Base-by-base conservation (phyloP, 2,329 filamentous ascomycete species). In the Amauroascus niger region DNA sequence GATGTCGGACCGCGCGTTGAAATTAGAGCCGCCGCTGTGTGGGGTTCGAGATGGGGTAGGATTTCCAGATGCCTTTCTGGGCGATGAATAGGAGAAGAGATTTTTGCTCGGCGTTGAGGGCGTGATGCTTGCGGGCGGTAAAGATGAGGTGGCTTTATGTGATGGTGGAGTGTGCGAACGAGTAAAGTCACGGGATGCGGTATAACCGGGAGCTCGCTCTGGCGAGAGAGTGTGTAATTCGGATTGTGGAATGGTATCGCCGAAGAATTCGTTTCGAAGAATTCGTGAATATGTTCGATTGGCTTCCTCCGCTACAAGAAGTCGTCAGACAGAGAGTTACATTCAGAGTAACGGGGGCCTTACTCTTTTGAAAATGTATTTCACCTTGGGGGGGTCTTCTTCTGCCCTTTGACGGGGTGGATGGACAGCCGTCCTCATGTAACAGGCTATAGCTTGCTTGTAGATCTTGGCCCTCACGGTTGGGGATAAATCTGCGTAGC, bases 61-160 rank as follows among this genome's bases (percentile, higher is more conserved):
- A 62, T 95, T 88, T n/a, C 86, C 86, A 18, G 82, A 84, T 48
- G 84, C 79, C 63, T 88, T 81, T 26, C 74, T 73, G 30, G 87
- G 86, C 2, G 87, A 90, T 70, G 88, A 83, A 68, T 95, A 96
- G 24, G 86, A 88, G 67, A 98, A 97, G 37, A 98, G 80, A 61
- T 98, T 98, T 73, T 96, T 97, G 70, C 95, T 89, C 8, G 93
- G 93, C 3, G 93, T 98, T 1, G 91, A 95, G 0, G 93, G 93
- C 0, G 91, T 95, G 55, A 93, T 77, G 54, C 82, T 76, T 26
- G 79, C 84, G 1, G 85, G 80, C 9, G 87, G 83, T n/a, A 89
- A 71, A 22, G 80, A 76, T 11, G 81, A 75, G 13, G 78, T 73
- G 13, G 81, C 74, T 16, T 71, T 69, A 61, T 83, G 82, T 55